phyloP scores from a whole-genome alignment of 2,329 filamentous ascomycete species.

The Stemphylium lycopersici region DNA sequence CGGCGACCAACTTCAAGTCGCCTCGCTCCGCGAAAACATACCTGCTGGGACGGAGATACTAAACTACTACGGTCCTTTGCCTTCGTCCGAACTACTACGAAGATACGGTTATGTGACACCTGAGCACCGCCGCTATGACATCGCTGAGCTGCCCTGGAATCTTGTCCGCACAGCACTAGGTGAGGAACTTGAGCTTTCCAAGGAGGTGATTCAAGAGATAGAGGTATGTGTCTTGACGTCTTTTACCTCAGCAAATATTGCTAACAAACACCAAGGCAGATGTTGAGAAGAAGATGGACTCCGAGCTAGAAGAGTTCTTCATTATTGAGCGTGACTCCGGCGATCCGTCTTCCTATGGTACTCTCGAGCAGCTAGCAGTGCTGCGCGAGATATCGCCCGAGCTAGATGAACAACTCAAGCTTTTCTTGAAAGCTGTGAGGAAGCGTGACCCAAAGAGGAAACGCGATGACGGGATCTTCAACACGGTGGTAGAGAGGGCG shows the following conservation, averaged over 20 bases:
- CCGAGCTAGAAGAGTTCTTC: constrained; percentile 26
- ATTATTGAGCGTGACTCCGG: constrained; percentile 32
- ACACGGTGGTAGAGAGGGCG: constrained; percentile 10
- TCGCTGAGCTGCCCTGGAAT: constrained; percentile 25
- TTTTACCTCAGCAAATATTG: background rate
- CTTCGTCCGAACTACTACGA: constrained; percentile 29
- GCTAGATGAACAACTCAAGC: constrained; percentile 27
- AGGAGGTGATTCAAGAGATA: constrained; percentile 6
- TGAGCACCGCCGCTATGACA: constrained; percentile 28
- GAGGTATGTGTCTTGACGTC: constrained; percentile 4
- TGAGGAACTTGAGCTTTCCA: constrained; percentile 5
- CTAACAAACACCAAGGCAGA: background rate
- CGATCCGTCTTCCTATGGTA: constrained; percentile 27
- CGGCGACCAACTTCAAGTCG: constrained; percentile 18
- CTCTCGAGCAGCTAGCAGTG: constrained; percentile 12
- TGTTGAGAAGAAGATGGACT: constrained; percentile 3
- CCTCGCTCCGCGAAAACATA: background rate
- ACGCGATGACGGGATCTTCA: constrained; percentile 14
- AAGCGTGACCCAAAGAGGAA: constrained; percentile 22
- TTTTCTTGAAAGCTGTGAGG: constrained; percentile 21
- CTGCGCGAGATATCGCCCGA: constrained; percentile 21
- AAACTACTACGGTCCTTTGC: constrained; percentile 33
- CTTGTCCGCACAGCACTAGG: constrained; percentile 17
- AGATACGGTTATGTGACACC: constrained; percentile 32
- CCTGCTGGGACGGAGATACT: constrained; percentile 25